Base-by-base conservation (phyloP, 192 early-diverging fungal genomes). In the Mortierella claussenii region DNA sequence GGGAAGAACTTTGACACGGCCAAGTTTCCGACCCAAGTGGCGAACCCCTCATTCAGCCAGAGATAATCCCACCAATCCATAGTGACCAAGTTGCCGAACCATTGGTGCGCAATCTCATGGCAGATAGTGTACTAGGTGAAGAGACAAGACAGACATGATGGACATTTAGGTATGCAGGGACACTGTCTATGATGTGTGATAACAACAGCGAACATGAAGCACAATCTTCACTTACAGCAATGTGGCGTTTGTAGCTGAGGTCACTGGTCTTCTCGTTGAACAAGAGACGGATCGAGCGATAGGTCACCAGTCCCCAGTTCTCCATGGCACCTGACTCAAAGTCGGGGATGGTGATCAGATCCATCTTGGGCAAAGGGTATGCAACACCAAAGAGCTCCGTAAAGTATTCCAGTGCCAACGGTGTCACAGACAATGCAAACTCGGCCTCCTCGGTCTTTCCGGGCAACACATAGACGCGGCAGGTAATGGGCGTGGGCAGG, bases 1-100 rank as follows among this genome's bases (percentile, higher is more conserved):
- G 97, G 97, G 86, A 93, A 97, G 55, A 96, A 80, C 56, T 95
- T 79, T 80, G 94, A 94, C 13, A 92, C 90, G 23, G 94, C 95
- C 53, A 96, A 70, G 74, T 88, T 91, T 28, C 95, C 96, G 23
- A 95, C 94, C 89, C 95, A 98, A 7, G 97, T 97, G 30, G 97
- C 97, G 81, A 98, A 98, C 31, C 95, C 95, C 82, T 98, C 97
- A 78, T 98, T 98, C 67, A 98, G 84, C 96, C 96, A 98, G 46
- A 97, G 81, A 68, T 90, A 86, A 63, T 87, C 91, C 96, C 96
- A 98, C 96, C 95, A 97, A 68, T 93, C 90, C 92, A 95, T 95
- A 7, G 96, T 97, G 12, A 97, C 95, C 54, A 98, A 80, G 83
- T 98, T 98, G 37, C 97, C 97, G 63, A 98, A 97, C 91, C 91